Conservation (phyloP, 2,329 filamentous ascomycete species). For the Laburnicola sp. region DNA sequence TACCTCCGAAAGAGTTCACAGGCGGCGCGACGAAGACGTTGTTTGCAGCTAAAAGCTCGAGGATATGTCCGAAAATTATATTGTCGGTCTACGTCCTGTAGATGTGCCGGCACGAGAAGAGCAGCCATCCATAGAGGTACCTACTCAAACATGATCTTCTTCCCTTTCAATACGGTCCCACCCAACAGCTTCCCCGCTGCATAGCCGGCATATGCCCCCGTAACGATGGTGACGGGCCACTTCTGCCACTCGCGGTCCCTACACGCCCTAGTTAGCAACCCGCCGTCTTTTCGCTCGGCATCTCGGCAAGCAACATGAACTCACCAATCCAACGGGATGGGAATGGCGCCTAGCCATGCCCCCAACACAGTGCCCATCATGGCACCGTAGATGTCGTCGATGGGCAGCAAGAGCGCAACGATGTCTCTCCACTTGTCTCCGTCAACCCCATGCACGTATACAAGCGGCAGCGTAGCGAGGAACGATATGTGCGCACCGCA, state of each 20-base stretch:
- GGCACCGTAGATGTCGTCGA: slow-evolving; percentile 84
- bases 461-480: slow-evolving; percentile 74
- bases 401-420: slow-evolving; percentile 68
- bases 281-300: neutral
- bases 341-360: slow-evolving; percentile 90
- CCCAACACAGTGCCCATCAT: slow-evolving; percentile 77
- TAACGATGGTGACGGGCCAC: slow-evolving; percentile 91
- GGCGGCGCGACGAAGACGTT: too few species aligned
- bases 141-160: slow-evolving; percentile 50
- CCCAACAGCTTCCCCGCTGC: slow-evolving; percentile 66
- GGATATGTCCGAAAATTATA: too few species aligned
- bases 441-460: slow-evolving; percentile 85
- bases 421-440: slow-evolving; percentile 68
- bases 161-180: slow-evolving; percentile 55
- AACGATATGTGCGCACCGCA: slow-evolving; percentile 80
- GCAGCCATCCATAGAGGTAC: neutral
- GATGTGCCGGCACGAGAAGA: too few species aligned
- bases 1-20: too few species aligned
- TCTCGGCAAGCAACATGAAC: slow-evolving; percentile 23
- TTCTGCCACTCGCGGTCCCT: slow-evolving; percentile 97
- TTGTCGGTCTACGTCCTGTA: too few species aligned
- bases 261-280: slow-evolving; percentile 14
- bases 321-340: slow-evolving; percentile 91
- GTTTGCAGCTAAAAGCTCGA: too few species aligned
- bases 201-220: slow-evolving; percentile 79